Evolutionary conservation across 2,329 filamentous ascomycete genomes (phyloP).

Genomic region (Anisogramma anomala): DNA sequence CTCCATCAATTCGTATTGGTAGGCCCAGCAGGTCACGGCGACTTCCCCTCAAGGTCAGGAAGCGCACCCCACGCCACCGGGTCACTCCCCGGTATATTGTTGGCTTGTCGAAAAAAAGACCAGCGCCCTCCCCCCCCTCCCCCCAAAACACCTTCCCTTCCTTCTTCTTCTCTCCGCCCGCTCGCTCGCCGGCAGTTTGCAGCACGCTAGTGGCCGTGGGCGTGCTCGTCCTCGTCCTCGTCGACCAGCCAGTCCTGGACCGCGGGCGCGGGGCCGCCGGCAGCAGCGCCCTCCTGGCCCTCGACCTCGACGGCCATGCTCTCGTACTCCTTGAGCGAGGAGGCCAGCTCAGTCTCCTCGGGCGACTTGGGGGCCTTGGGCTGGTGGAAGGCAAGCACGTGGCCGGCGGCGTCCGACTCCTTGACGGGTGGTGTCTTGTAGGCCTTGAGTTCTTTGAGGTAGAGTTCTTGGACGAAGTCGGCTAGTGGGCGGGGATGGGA

Average conservation of each 20-base stretch:
- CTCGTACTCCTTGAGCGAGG: constrained; percentile 90
- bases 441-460: constrained; percentile 87
- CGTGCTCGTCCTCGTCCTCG: constrained; percentile 44
- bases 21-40: neutral
- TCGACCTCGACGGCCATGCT: constrained; percentile 87
- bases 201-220: constrained; percentile 33
- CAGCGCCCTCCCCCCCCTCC: no score
- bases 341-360: constrained; percentile 87
- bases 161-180: neutral
- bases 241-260: constrained; percentile 73
- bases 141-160: no score
- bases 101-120: no score
- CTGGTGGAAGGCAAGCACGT: constrained; percentile 75
- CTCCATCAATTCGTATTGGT: neutral
- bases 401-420: constrained; percentile 74
- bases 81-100: neutral
- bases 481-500: constrained; percentile 39
- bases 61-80: neutral
- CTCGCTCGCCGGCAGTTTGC: neutral
- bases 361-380: constrained; percentile 78
- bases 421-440: constrained; percentile 85
- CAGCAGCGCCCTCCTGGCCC: constrained; percentile 59
- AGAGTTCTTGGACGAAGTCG: constrained; percentile 96
- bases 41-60: neutral
- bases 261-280: constrained; percentile 38